Percentiles rank a stretch among this genome's conserved stretches.
phyloP scores from a whole-genome alignment of 2,329 filamentous ascomycete species.

The Beauveria bassiana region DNA sequence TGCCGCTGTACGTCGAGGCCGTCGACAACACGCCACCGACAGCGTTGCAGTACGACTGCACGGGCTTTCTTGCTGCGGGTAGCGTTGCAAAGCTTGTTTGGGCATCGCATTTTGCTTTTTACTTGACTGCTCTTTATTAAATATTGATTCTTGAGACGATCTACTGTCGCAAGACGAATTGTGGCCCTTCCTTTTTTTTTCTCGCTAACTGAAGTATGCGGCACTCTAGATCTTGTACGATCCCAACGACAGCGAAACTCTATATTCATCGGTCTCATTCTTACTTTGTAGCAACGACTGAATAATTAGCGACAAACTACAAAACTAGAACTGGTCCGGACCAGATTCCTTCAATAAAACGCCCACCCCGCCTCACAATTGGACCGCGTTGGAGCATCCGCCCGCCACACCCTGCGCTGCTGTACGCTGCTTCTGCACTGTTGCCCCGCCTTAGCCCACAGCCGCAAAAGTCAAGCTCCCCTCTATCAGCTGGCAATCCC shows the following conservation, averaged over 20 bases:
- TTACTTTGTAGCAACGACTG: neutral
- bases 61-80: neutral
- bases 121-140: neutral
- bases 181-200: neutral
- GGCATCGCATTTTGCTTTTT: neutral
- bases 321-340: neutral
- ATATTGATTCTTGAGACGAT: neutral
- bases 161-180: neutral
- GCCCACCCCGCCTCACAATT: neutral
- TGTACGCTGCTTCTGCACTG: neutral
- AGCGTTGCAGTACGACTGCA: neutral
- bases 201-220: neutral
- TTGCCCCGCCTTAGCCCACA: slow-evolving; percentile 9
- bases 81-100: neutral
- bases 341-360: neutral
- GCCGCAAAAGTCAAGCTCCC: slow-evolving; percentile 10
- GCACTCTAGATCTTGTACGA: neutral
- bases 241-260: neutral
- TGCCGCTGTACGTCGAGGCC: neutral
- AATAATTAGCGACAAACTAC: neutral
- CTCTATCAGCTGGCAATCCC: slow-evolving; percentile 1
- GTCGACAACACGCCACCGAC: neutral
- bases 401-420: neutral
- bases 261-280: neutral
- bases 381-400: neutral